Percentiles rank a stretch among this genome's conserved stretches.
Conservation (phyloP, 495 filamentous ascomycete genomes). For the Bombardia bombarda region DNA sequence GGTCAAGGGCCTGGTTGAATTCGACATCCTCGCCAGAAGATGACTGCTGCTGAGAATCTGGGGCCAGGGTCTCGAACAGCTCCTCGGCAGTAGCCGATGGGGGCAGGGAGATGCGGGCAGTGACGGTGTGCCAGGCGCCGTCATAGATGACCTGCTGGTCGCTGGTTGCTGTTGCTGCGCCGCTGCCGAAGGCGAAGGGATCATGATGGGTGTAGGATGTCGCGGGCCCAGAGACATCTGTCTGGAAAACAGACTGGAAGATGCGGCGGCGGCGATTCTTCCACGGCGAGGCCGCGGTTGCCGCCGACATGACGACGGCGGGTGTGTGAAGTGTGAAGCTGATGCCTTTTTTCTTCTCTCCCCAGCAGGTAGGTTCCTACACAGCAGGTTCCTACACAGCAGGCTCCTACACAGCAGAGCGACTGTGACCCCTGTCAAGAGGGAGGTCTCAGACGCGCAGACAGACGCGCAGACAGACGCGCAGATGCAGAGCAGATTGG, state of each 20-base stretch:
- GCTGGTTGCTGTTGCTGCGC: slow-evolving; percentile 11
- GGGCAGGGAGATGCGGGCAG: slow-evolving; percentile 52
- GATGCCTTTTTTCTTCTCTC: no score
- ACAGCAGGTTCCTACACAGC: no score
- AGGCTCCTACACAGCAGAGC: no score
- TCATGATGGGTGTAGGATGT: slow-evolving; percentile 34
- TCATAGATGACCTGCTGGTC: slow-evolving; percentile 56
- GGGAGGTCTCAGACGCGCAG: no score
- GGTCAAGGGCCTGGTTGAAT: slow-evolving; percentile 36
- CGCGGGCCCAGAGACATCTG: slow-evolving; percentile 35
- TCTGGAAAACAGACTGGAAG: slow-evolving; percentile 46
- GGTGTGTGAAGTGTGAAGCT: no score
- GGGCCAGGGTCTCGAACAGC: slow-evolving; percentile 32
- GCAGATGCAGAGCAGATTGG: no score
- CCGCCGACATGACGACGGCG: no score
- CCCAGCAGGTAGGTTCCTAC: no score
- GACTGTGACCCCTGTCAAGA: no score
- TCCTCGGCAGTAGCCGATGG: slow-evolving; percentile 34
- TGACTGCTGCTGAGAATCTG: slow-evolving; percentile 30
- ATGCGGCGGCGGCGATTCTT: slow-evolving; percentile 32
- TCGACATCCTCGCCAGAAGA: slow-evolving; percentile 13
- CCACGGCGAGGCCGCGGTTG: slow-evolving; percentile 28
- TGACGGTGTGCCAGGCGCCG: slow-evolving; percentile 61
- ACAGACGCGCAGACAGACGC: no score
- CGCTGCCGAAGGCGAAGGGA: no score